These are phyloP conservation scores for Umbelopsis sp. DNA, from an alignment of 192 early-diverging fungal genomes.

Conservation along the genomic window DNA sequence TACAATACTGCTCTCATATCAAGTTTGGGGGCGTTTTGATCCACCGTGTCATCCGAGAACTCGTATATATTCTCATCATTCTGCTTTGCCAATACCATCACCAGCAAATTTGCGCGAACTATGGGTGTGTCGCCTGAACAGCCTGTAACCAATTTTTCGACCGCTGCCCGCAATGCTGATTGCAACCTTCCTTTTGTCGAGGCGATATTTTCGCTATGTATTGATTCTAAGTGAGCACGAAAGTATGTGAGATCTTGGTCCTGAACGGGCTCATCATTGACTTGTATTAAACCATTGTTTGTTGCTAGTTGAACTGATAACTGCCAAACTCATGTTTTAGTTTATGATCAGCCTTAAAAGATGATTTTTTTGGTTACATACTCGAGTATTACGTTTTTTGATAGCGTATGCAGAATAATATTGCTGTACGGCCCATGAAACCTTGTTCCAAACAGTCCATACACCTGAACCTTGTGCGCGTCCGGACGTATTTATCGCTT, in stretches of 20 bases:
- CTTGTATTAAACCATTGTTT: background rate
- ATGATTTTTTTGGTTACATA: background rate
- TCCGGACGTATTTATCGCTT: no score
- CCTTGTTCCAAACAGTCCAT: background rate
- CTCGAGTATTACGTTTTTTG: background rate
- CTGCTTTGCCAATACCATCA: background rate
- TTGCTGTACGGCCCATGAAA: background rate
- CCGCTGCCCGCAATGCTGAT: background rate
- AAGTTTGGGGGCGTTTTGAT: background rate
- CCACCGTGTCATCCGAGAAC: background rate
- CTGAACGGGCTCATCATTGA: background rate
- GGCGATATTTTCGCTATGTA: no score
- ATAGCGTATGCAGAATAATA: background rate
- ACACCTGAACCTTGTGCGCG: background rate
- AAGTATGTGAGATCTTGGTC: background rate
- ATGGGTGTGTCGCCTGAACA: background rate
- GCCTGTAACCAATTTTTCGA: background rate
- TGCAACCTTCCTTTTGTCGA: background rate
- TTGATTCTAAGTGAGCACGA: no score
- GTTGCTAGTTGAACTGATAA: background rate
- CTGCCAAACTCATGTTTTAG: background rate
- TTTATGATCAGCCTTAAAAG: no score
- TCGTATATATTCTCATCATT: background rate
- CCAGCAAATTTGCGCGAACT: background rate
- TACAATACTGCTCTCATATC: background rate